Conservation (phyloP, 2,329 filamentous ascomycete genomes). For the Aquanectria penicillioides region DNA sequence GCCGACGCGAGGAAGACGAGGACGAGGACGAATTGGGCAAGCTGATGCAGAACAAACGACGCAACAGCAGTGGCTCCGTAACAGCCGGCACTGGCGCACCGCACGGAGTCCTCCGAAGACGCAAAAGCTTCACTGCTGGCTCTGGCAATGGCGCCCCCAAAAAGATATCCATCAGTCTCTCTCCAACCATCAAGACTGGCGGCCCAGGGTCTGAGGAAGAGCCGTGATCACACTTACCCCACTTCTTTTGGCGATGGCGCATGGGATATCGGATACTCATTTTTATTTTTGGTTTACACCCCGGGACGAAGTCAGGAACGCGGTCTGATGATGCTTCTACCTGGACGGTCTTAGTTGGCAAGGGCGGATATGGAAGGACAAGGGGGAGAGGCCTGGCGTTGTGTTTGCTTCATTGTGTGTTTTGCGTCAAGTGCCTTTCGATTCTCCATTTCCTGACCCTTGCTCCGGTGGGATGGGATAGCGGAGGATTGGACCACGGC, state of each 20-base stretch:
- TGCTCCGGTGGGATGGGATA: slow-evolving; percentile 12
- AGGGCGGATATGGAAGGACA: slow-evolving; percentile 30
- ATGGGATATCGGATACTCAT: slow-evolving; percentile 30
- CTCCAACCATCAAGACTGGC: slow-evolving; percentile 55
- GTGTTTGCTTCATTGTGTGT: slow-evolving; percentile 31
- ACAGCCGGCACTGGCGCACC: slow-evolving; percentile 50
- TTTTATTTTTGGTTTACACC: slow-evolving; percentile 33
- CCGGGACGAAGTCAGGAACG: slow-evolving; percentile 22
- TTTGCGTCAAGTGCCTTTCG: slow-evolving; percentile 28
- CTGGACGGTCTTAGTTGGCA: slow-evolving; percentile 34
- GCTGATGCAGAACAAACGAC: slow-evolving; percentile 73
- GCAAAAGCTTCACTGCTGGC: slow-evolving; percentile 55
- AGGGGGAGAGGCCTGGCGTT: slow-evolving; percentile 37
- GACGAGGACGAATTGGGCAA: slow-evolving; percentile 94
- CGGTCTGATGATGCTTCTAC: slow-evolving; percentile 24
- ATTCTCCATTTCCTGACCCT: slow-evolving; percentile 7
- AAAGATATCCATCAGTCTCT: slow-evolving; percentile 69
- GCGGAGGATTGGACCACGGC: slow-evolving; percentile 3
- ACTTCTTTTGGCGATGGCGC: slow-evolving; percentile 42
- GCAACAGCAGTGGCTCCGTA: slow-evolving; percentile 65
- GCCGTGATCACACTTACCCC: slow-evolving; percentile 41
- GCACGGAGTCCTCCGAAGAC: slow-evolving; percentile 43
- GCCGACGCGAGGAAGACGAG: slow-evolving; percentile 86
- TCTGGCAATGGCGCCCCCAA: slow-evolving; percentile 54
- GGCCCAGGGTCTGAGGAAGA: slow-evolving; percentile 52